These are phyloP conservation scores for Keithomyces neogunnii DNA, from an alignment of 2,329 filamentous ascomycete species.

Conservation along the genomic window DNA sequence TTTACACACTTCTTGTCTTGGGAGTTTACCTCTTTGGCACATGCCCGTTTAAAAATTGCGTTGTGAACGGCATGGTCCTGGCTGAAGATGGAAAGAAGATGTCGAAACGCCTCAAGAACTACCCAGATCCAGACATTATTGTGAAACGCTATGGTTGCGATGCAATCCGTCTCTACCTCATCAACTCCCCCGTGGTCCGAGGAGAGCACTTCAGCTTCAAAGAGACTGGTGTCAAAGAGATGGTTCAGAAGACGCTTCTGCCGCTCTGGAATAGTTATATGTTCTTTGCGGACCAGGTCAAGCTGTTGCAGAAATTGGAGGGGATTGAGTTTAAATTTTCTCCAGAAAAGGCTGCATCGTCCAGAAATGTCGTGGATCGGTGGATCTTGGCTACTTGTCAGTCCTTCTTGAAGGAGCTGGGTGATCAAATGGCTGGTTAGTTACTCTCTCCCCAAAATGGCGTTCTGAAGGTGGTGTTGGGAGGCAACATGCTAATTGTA, in stretches of 20 bases:
- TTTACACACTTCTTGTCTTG: slow-evolving; percentile 84
- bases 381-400: slow-evolving; percentile 94
- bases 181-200: slow-evolving; percentile 91
- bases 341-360: slow-evolving; percentile 62
- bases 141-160: slow-evolving; percentile 88
- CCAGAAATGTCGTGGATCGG: slow-evolving; percentile 88
- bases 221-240: slow-evolving; percentile 86
- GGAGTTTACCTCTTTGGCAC: slow-evolving; percentile 80
- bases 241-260: slow-evolving; percentile 82
- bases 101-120: slow-evolving; percentile 96
- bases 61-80: slow-evolving; percentile 92
- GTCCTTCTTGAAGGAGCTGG: slow-evolving; percentile 82
- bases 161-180: slow-evolving; percentile 87
- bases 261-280: slow-evolving; percentile 96
- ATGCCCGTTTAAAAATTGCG: slow-evolving; percentile 87
- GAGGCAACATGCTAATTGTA: background rate
- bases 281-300: slow-evolving; percentile 86
- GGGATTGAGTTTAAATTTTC: slow-evolving; percentile 71
- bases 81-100: slow-evolving; percentile 98
- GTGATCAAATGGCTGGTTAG: slow-evolving; percentile 65
- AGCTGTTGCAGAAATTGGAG: slow-evolving; percentile 78
- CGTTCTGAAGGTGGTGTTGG: slow-evolving; percentile 40
- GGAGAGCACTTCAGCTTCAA: slow-evolving; percentile 88
- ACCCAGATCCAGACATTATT: slow-evolving; percentile 75
- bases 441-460: too few species aligned